Evolutionary conservation across 2,329 filamentous ascomycete species (phyloP).

Genomic region (Curvularia lunata): DNA sequence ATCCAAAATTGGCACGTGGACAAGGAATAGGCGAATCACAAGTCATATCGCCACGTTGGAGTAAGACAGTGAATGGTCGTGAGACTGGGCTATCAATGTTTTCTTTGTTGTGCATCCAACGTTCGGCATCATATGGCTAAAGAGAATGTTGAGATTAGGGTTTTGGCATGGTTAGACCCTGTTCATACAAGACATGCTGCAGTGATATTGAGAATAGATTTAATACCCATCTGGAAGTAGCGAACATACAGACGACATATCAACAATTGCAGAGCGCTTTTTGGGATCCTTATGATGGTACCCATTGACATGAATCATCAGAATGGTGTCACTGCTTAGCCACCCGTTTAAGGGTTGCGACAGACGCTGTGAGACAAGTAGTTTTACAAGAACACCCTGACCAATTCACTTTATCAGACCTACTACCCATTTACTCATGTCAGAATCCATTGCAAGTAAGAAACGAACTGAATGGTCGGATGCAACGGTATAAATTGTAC

Average conservation of each 20-base stretch:
- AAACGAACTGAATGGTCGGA: neutral
- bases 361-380: neutral
- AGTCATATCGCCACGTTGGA: neutral
- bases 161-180: neutral
- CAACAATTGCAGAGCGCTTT: neutral
- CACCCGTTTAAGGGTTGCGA: neutral
- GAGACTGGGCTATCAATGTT: neutral
- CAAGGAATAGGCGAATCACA: neutral
- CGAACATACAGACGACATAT: neutral
- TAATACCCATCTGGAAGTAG: neutral
- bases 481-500: neutral
- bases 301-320: neutral
- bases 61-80: neutral
- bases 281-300: neutral
- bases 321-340: neutral
- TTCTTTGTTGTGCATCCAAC: neutral
- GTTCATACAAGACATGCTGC: neutral
- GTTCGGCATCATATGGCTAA: neutral
- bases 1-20: neutral
- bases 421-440: too few relatives aligned
- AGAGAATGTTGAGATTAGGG: neutral
- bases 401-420: neutral
- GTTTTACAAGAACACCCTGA: neutral
- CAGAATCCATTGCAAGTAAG: neutral
- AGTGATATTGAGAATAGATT: neutral